Conservation (phyloP, 2,329 filamentous ascomycete genomes). For the Alternaria triticina region DNA sequence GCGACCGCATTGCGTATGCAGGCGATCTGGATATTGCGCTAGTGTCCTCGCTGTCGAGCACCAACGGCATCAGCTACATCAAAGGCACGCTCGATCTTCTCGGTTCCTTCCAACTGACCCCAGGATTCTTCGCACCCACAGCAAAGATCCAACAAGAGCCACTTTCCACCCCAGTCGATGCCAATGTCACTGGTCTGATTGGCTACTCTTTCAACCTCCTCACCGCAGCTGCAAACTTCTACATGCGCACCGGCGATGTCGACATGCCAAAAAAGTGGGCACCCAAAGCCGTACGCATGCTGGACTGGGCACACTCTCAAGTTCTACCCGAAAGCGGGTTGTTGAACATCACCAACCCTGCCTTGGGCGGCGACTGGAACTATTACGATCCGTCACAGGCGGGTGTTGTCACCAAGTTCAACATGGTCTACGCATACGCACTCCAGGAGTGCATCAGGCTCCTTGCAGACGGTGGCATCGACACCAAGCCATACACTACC, state of each 20-base stretch:
- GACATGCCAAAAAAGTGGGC: slow-evolving; percentile 37
- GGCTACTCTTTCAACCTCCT: slow-evolving; percentile 45
- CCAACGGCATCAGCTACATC: not conserved
- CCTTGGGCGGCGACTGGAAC: not conserved
- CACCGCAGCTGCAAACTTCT: slow-evolving; percentile 36
- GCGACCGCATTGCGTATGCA: slow-evolving; percentile 13
- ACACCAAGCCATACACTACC: not conserved
- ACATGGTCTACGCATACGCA: not conserved
- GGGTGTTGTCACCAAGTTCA: not conserved
- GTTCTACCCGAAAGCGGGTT: slow-evolving; percentile 14
- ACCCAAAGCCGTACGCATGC: slow-evolving; percentile 34
- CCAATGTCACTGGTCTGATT: slow-evolving; percentile 42
- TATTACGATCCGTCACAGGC: not conserved
- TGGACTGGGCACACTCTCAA: slow-evolving; percentile 47
- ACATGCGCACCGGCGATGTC: slow-evolving; percentile 36
- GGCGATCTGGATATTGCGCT: not conserved
- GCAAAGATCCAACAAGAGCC: not conserved
- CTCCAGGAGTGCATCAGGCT: not conserved
- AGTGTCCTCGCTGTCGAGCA: not conserved
- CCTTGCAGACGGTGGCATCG: not conserved
- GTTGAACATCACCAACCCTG: not conserved
- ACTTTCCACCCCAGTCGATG: slow-evolving; percentile 14
- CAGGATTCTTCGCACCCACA: not conserved
- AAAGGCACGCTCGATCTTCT: not conserved
- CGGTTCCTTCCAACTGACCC: not conserved